A percentile compares a stretch with the other conserved stretches of the same genome.
Evolutionary conservation across 192 early-diverging fungal species (phyloP).

Genomic region (Bifiguratus adelaidae): DNA sequence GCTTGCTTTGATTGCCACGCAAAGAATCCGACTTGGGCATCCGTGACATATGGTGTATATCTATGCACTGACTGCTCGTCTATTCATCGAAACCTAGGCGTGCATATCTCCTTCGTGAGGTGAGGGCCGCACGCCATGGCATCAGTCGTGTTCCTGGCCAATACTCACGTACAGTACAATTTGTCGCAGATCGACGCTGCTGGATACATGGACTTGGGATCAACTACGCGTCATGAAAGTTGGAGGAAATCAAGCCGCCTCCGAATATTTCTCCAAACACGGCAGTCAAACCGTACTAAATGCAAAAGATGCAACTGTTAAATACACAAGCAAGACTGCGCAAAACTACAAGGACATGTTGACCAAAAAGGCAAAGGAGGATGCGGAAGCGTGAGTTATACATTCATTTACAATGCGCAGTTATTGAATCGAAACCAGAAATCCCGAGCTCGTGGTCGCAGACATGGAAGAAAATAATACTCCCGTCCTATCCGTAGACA

Average conservation of each 20-base stretch:
- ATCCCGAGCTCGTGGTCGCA: background rate
- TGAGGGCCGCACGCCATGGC: conserved; percentile 12
- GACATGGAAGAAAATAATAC: background rate
- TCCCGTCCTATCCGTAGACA: background rate
- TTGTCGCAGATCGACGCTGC: conserved; percentile 55
- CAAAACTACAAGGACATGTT: conserved; percentile 77
- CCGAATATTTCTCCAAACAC: conserved; percentile 75
- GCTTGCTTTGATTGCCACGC: conserved; percentile 91
- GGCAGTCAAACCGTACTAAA: conserved; percentile 24
- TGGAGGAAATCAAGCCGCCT: conserved; percentile 76
- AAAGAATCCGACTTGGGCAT: conserved; percentile 94
- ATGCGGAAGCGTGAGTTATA: background rate
- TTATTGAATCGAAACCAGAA: background rate
- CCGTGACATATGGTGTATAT: conserved; percentile 90
- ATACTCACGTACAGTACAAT: background rate
- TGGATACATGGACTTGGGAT: conserved; percentile 90
- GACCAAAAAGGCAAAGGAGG: conserved; percentile 38
- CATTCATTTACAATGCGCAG: background rate
- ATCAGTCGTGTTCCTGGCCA: background rate
- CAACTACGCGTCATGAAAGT: conserved; percentile 86
- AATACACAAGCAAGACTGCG: conserved; percentile 68
- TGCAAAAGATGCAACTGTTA: conserved; percentile 65
- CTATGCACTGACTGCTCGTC: conserved; percentile 95
- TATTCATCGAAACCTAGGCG: conserved; percentile 93
- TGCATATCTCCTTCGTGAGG: conserved; percentile 96